phyloP scores from a whole-genome alignment of 2,329 filamentous ascomycete species.

The Zelopaecilomyces penicillatus region DNA sequence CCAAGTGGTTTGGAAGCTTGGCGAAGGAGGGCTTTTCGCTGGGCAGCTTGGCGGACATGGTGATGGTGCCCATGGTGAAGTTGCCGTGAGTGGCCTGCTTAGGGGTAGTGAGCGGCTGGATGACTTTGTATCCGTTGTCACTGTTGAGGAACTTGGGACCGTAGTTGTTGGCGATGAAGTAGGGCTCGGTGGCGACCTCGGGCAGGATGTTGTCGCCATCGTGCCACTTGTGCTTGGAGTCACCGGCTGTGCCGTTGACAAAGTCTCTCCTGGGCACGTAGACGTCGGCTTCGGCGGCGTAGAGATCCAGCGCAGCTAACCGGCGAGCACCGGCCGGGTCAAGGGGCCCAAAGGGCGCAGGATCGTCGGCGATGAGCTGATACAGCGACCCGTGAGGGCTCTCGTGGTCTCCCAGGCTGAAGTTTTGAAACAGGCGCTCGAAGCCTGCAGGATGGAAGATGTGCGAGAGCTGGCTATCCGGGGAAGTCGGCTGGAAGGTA shows the following conservation, averaged over 20 bases:
- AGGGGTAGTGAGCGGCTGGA: slow-evolving; percentile 13
- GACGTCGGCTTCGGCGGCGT: slow-evolving; percentile 6
- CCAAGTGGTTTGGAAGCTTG: slow-evolving; percentile 12
- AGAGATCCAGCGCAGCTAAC: slow-evolving; percentile 12
- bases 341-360: slow-evolving; percentile 10
- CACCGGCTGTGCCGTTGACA: slow-evolving; percentile 14
- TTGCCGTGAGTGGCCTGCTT: slow-evolving; percentile 10
- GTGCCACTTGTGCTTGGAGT: slow-evolving; percentile 11
- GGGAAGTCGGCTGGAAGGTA: slow-evolving; percentile 16
- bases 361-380: slow-evolving; percentile 8
- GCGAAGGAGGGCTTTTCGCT: slow-evolving; percentile 8
- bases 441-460: slow-evolving; percentile 16
- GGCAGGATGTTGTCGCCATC: slow-evolving; percentile 13
- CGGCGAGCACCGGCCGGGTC: slow-evolving; percentile 7
- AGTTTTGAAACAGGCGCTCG: slow-evolving; percentile 13
- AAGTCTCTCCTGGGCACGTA: slow-evolving; percentile 14
- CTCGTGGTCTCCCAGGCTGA: slow-evolving; percentile 8
- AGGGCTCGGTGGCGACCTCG: slow-evolving; percentile 5
- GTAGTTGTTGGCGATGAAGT: slow-evolving; percentile 16
- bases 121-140: slow-evolving; percentile 14
- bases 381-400: slow-evolving; percentile 10
- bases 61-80: slow-evolving; percentile 16
- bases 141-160: slow-evolving; percentile 15
- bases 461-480: slow-evolving; percentile 15
- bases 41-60: slow-evolving; percentile 9